These are phyloP conservation scores for Fraxinus dipetala DNA, from an alignment of 305 asterid genomes.

Conservation along the genomic window DNA sequence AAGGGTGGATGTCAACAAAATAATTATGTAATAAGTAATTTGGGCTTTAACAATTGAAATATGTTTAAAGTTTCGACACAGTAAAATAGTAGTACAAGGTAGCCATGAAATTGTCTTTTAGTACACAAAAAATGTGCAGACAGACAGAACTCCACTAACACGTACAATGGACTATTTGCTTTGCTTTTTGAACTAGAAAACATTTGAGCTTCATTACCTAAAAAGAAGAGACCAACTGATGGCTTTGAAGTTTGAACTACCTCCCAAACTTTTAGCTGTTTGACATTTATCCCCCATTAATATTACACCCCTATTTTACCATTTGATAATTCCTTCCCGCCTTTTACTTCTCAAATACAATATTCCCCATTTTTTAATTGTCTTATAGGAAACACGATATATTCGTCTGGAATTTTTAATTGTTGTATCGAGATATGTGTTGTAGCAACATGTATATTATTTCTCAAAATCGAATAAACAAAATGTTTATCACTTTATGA, in stretches of 20 bases:
- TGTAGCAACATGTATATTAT: too few relatives aligned
- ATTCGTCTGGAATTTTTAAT: too few relatives aligned
- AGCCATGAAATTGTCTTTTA: not conserved
- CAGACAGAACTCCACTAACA: slow-evolving; percentile 29
- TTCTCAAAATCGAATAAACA: slow-evolving; percentile 10
- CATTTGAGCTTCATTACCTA: slow-evolving; percentile 21
- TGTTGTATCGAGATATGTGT: too few relatives aligned
- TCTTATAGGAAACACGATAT: too few relatives aligned
- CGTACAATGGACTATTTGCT: slow-evolving; percentile 5
- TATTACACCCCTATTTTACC: not conserved
- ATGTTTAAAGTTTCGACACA: not conserved
- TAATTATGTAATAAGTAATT: too few relatives aligned
- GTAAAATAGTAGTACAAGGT: not conserved
- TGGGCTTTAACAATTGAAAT: not conserved
- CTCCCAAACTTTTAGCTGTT: slow-evolving; percentile 30
- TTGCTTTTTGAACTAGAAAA: slow-evolving; percentile 35
- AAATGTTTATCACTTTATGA: not conserved
- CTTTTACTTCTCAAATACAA: too few relatives aligned
- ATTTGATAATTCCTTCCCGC: too few relatives aligned
- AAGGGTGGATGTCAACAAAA: too few relatives aligned
- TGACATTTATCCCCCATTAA: not conserved
- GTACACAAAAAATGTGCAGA: not conserved
- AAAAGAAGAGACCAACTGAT: slow-evolving; percentile 39
- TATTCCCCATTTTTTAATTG: too few relatives aligned
- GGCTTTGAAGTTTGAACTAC: slow-evolving; percentile 25